A percentile compares a stretch with the other conserved stretches of the same genome.
These are phyloP conservation scores for Clonostachys byssicola DNA, from an alignment of 2,329 filamentous ascomycete genomes.

Conservation along the genomic window DNA sequence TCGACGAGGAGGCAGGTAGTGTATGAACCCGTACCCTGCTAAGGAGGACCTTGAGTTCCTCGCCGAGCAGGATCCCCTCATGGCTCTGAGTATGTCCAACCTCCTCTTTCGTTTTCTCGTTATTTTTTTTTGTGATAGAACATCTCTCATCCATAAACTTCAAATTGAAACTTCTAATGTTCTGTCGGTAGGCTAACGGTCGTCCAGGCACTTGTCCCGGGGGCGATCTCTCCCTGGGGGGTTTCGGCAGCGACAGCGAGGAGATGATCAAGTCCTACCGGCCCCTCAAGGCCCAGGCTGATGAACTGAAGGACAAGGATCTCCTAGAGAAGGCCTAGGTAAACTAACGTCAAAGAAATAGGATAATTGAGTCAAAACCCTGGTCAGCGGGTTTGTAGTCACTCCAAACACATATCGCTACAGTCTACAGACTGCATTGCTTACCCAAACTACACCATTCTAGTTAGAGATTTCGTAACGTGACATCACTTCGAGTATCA, in stretches of 20 bases:
- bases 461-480: no score
- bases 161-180: no score
- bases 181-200: neutral
- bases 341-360: neutral
- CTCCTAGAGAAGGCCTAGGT: constrained; percentile 34
- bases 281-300: constrained; percentile 72
- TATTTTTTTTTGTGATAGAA: no score
- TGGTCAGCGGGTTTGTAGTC: neutral
- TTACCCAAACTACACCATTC: no score
- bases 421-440: no score
- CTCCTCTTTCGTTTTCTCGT: neutral
- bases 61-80: constrained; percentile 71
- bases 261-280: constrained; percentile 69
- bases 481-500: no score
- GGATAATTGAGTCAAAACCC: neutral
- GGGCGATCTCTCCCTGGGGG: constrained; percentile 78
- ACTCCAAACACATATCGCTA: no score
- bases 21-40: constrained; percentile 64
- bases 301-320: constrained; percentile 48
- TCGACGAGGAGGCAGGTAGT: constrained; percentile 76
- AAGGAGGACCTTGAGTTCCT: constrained; percentile 67
- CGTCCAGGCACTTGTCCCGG: constrained; percentile 65
- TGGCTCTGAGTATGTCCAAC: constrained; percentile 42
- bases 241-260: constrained; percentile 65
- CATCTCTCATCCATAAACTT: no score